Conservation (phyloP, 176 grass and related monocot species). For the Musa acuminata region DNA sequence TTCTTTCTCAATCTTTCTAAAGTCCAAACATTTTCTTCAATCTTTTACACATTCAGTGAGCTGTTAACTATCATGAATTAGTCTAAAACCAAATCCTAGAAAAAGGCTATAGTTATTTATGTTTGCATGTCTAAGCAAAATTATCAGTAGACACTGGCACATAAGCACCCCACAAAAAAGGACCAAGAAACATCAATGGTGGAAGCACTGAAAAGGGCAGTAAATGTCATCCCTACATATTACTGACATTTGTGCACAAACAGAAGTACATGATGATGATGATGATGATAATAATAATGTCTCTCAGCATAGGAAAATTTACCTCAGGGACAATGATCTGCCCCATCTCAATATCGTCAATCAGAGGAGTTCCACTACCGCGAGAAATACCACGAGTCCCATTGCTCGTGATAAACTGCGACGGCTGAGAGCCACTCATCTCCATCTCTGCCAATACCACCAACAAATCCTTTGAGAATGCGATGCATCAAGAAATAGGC, state of each 20-base stretch:
- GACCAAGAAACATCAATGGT: too few species aligned
- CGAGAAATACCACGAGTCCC: slow-evolving; percentile 27
- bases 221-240: background rate
- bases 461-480: slow-evolving; percentile 21
- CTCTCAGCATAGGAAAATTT: slow-evolving; percentile 21
- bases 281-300: background rate
- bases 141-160: too few species aligned
- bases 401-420: slow-evolving; percentile 57
- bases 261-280: background rate
- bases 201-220: too few species aligned
- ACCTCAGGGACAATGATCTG: slow-evolving; percentile 91
- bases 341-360: slow-evolving; percentile 69
- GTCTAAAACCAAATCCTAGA: too few species aligned
- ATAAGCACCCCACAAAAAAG: too few species aligned
- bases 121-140: too few species aligned
- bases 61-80: too few species aligned
- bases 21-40: too few species aligned
- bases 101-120: too few species aligned
- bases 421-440: slow-evolving; percentile 37
- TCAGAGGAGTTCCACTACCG: slow-evolving; percentile 59
- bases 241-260: background rate
- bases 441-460: slow-evolving; percentile 8
- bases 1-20: too few species aligned
- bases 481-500: slow-evolving; percentile 10
- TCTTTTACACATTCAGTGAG: too few species aligned